Base-by-base conservation (phyloP, 2,329 filamentous ascomycete genomes). In the Pseudogymnoascus sp. region DNA sequence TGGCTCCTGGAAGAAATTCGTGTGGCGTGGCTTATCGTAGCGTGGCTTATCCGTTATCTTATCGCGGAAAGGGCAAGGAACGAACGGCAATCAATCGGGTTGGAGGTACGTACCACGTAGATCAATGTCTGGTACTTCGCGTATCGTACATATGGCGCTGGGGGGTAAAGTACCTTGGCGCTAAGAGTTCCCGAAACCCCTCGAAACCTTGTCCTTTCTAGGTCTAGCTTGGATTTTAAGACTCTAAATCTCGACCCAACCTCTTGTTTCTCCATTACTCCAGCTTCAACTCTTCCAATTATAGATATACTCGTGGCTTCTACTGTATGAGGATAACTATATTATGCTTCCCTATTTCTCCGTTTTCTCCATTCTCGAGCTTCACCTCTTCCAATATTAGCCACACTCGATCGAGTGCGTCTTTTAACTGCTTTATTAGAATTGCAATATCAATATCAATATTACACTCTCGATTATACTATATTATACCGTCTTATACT, bases 121-220 rank as follows among this genome's bases (percentile, higher is more conserved):
- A 51, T 51, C 45, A 51, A 51, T 51, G 45, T 51, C 45, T 51
- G 23, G 45, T 51, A 51, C 45, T 51, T 51, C 45, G 45, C 45
- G 45, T 51, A 23, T 29, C 45, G 16, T 51, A 51, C 45, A 51
- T 51, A 51, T 51, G 45, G 45, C 45, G 45, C 23, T 16, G 23
- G 45, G 45, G 45, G 23, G 2, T 4, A 3, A 51, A 29, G 45
- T 51, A 51, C 45, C 29, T 31, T 31, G 45, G 45, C 45, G 45
- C 45, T 23, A 51, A 51, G 45, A 31, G 29, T n/a, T 29, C 7
- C 11, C 18, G 10, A 26, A 51, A 51, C 23, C 23, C 23, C 23
- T 26, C 10, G 4, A 42, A 42, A 42, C 18, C 18, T 23, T 26
- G 23, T 26, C 23, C 23, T 26, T 26, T 26, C 5, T 26, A 26